Evolutionary conservation across 75 land plant genomes (phyloP).

Genomic region (Picea sitchensis): DNA sequence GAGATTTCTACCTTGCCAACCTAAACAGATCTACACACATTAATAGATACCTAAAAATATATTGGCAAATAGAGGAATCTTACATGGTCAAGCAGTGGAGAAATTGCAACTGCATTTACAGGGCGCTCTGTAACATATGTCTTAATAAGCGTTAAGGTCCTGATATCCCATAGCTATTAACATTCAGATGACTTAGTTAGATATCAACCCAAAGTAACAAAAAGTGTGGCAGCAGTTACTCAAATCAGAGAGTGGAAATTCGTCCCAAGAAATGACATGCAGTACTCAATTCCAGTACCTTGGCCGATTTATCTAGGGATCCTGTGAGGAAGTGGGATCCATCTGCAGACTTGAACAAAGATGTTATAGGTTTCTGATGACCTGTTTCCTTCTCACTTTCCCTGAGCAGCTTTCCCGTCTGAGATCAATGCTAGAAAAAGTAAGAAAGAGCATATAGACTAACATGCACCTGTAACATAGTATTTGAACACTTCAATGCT

Average conservation of each 20-base stretch:
- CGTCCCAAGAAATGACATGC: too few relatives aligned
- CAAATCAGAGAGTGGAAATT: not conserved
- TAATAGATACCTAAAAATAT: not conserved
- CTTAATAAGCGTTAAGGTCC: conserved; percentile 79
- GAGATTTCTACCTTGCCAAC: not conserved
- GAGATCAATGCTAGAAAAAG: conserved; percentile 7
- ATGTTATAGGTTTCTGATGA: conserved; percentile 74
- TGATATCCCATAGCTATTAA: conserved; percentile 83
- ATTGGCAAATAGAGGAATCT: conserved; percentile 9
- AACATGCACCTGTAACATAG: not conserved
- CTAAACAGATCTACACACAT: not conserved
- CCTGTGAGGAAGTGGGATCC: conserved; percentile 89
- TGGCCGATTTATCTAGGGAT: conserved; percentile 86
- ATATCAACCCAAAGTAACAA: not conserved
- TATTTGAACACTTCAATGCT: not conserved
- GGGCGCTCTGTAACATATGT: conserved; percentile 90
- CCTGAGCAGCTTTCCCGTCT: conserved; percentile 87
- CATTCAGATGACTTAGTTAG: not conserved
- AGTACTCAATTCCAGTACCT: conserved; percentile 29
- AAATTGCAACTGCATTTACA: conserved; percentile 96
- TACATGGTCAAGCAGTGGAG: conserved; percentile 97
- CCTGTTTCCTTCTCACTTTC: conserved; percentile 82
- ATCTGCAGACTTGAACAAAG: conserved; percentile 78
- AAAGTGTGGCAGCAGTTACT: not conserved
- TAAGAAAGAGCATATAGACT: not conserved